phyloP scores from a whole-genome alignment of 1,139 yeast species.

The Wickerhamomyces sp. region DNA sequence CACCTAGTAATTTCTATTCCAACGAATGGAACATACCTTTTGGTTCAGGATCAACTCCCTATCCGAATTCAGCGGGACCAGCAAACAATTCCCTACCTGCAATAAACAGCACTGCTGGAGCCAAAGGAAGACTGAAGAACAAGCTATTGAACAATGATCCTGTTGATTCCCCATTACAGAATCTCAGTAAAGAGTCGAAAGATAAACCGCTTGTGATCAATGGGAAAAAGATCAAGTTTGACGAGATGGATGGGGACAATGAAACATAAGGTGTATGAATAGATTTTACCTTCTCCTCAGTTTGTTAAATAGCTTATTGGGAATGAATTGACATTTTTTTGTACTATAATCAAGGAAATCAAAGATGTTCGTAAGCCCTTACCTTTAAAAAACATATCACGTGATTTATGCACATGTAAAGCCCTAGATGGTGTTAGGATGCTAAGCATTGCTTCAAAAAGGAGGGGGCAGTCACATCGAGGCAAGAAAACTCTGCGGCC shows the following conservation, averaged over 20 bases:
- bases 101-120: neutral
- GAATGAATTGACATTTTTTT: too few relatives aligned
- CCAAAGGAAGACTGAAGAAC: constrained; percentile 4
- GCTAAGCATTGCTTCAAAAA: neutral
- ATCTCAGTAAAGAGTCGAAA: constrained; percentile 7
- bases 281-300: too few relatives aligned
- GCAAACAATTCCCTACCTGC: constrained; percentile 1
- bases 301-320: too few relatives aligned
- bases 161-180: constrained; percentile 17
- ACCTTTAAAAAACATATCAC: neutral
- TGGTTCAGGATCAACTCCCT: constrained; percentile 26
- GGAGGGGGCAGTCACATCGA: neutral
- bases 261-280: neutral
- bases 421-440: neutral
- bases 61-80: constrained; percentile 21
- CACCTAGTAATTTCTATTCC: constrained; percentile 46
- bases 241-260: neutral
- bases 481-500: neutral
- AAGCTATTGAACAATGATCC: constrained; percentile 10
- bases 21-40: constrained; percentile 27
- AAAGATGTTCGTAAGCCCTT: too few relatives aligned
- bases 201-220: neutral
- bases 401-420: neutral
- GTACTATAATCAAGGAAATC: too few relatives aligned
- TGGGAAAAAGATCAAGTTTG: constrained; percentile 3